Evolutionary conservation across 108 stramenopile genomes (phyloP), one percentile per base, ranked within the genome.

Genomic region (Chaetoceros tenuissimus): DNA sequence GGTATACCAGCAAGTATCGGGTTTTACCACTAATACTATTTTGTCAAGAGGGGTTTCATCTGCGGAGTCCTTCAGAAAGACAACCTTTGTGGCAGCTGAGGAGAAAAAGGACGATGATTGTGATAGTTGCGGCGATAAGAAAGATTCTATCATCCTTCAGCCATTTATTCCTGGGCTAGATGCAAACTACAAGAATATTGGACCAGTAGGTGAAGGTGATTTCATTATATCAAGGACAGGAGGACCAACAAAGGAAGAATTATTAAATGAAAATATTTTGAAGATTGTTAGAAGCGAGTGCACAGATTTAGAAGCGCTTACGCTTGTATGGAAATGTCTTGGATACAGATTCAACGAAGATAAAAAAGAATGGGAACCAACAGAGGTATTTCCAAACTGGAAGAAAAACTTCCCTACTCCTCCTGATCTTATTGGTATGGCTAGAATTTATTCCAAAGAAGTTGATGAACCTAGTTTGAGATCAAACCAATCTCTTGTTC

Each of bases 361-460:
- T 24, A 51, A 54, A 19, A 66, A 79, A 61, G 52, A 48, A n/a
- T 93, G 94, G 91, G 69, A 44, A n/a, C 56, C 68, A 28, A 59
- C 59, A 0, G 66, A 78, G 5, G 87, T 89, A 5, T 96, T 95
- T 60, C 94, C 95, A 23, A 90, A 87, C 25, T 96, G 95, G 97
- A 74, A 71, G 40, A 88, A 82, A 46, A 79, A 69, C 47, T 96
- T 69, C 72, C 97, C 97, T 0, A 53, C 48, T 8, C 95, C 97
- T 25, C 94, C 95, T 2, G 97, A 98, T 63, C 58, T 98, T 1
- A 73, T 98, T 28, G 97, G 97, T 17, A 94, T 96, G 77, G 75
- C 79, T 45, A 71, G 94, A 23, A 67, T 82, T 27, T 96, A 93
- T 69, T 66, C 66, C n/a, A 85, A 85, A 60, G 85, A 91, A 43